Evolutionary conservation across 208 protist genomes (phyloP).

Genomic region (Spongospora subterranea): DNA sequence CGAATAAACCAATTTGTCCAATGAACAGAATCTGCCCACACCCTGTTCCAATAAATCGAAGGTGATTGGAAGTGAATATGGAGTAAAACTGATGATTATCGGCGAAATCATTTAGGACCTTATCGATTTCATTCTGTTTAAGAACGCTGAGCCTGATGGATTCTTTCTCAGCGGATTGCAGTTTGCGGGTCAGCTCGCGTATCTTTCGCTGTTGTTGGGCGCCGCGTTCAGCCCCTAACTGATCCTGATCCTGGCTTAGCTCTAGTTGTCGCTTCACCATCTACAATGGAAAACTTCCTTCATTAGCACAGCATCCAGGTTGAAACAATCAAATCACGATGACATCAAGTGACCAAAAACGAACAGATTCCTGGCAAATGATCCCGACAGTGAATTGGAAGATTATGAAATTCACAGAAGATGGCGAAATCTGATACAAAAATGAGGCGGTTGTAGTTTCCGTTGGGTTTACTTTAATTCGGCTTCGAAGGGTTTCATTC

Average conservation of each 20-base stretch:
- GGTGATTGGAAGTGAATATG: neutral
- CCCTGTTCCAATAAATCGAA: neutral
- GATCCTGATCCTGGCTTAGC: neutral
- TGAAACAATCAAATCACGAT: no score
- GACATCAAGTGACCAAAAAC: no score
- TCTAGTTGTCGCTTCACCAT: neutral
- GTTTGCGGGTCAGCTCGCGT: conserved; percentile 8
- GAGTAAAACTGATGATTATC: neutral
- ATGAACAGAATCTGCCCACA: neutral
- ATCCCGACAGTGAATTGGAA: no score
- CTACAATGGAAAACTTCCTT: no score
- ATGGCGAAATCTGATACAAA: no score
- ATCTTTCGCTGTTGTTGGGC: conserved; percentile 36
- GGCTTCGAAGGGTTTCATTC: neutral
- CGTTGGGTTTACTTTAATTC: neutral
- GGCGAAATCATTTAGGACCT: neutral
- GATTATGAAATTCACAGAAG: no score
- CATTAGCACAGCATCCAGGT: no score
- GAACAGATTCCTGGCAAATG: no score
- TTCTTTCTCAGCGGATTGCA: neutral
- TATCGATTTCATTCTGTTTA: neutral
- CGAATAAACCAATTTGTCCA: no score
- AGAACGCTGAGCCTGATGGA: neutral
- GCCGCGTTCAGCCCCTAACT: neutral
- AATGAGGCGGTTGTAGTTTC: neutral